phyloP scores from a whole-genome alignment of 768 basidiomycete species.

The Postia placenta region DNA sequence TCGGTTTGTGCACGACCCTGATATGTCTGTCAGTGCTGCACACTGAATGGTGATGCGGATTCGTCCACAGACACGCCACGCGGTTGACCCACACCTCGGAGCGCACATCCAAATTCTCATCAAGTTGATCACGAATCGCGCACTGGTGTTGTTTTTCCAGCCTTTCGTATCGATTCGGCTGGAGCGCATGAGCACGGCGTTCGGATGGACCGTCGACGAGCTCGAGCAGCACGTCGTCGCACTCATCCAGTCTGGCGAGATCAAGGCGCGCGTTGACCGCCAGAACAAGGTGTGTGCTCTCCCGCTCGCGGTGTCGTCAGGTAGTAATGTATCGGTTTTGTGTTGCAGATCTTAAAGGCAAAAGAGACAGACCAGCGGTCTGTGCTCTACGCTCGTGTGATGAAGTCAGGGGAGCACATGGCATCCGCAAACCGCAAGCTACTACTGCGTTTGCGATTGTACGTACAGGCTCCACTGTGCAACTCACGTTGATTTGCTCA shows the following conservation, averaged over 20 bases:
- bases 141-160: constrained; percentile 83
- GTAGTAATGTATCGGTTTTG: neutral
- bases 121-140: constrained; percentile 65
- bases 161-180: constrained; percentile 84
- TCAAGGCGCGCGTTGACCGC: constrained; percentile 82
- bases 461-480: constrained; percentile 21
- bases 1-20: constrained; percentile 42
- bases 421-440: constrained; percentile 71
- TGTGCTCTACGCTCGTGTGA: constrained; percentile 68
- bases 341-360: constrained; percentile 59
- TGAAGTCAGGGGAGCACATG: constrained; percentile 68
- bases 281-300: constrained; percentile 65
- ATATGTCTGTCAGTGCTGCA: neutral
- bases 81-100: constrained; percentile 71
- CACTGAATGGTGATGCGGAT: constrained; percentile 11
- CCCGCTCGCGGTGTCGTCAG: neutral
- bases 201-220: constrained; percentile 72
- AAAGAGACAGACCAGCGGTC: constrained; percentile 75
- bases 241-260: constrained; percentile 71
- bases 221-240: constrained; percentile 69
- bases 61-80: constrained; percentile 71
- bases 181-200: constrained; percentile 78
- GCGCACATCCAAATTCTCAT: constrained; percentile 62
- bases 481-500: neutral
- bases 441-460: constrained; percentile 81